A percentile compares a stretch with the other conserved stretches of the same genome.
These are phyloP conservation scores for Diplodia mutila DNA, from an alignment of 2,329 filamentous ascomycete species.

Conservation along the genomic window DNA sequence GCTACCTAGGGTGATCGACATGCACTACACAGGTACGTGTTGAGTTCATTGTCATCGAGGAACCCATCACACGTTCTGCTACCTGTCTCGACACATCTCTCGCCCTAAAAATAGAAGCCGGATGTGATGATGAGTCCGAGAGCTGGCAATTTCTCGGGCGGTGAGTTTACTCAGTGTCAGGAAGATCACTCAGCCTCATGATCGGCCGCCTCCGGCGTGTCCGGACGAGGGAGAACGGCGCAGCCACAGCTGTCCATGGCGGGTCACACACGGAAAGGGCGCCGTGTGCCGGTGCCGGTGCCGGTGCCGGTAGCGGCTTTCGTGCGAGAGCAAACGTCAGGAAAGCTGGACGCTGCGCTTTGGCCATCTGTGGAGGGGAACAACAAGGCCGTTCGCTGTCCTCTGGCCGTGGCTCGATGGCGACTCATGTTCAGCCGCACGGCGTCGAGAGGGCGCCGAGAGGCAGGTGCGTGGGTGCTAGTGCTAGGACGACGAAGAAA, in stretches of 20 bases:
- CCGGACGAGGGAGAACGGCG: background rate
- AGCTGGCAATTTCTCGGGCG: constrained; percentile 15
- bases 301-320: background rate
- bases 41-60: background rate
- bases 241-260: background rate
- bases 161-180: background rate
- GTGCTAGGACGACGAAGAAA: too few species aligned
- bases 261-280: background rate
- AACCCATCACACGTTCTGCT: too few species aligned
- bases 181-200: constrained; percentile 12
- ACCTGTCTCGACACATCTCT: too few species aligned
- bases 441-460: background rate
- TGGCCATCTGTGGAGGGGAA: background rate
- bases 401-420: background rate
- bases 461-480: background rate
- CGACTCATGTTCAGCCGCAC: constrained; percentile 1
- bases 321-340: background rate
- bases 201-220: background rate
- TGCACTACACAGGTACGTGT: background rate
- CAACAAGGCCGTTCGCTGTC: background rate
- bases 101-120: background rate
- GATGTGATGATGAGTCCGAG: background rate
- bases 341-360: background rate
- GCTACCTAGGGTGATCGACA: constrained; percentile 7
- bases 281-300: too few species aligned